Evolutionary conservation across 1,284 basidiomycete species (phyloP).

Genomic region (Clitocybe nebularis): DNA sequence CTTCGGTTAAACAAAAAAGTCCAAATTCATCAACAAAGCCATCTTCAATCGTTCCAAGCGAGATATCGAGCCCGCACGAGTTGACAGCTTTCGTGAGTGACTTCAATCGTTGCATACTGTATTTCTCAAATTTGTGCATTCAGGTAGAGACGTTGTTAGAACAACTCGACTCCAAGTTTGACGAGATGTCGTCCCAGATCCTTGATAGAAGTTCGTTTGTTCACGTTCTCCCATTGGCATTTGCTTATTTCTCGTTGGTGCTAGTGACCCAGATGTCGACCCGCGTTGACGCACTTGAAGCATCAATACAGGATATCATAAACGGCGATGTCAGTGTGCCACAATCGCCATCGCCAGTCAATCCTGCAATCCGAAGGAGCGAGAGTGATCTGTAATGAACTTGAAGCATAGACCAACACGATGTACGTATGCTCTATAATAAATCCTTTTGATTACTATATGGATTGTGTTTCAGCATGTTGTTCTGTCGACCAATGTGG

Average conservation of each 20-base stretch:
- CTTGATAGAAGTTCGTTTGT: conserved; percentile 66
- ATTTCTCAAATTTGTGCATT: not conserved
- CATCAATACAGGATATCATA: conserved; percentile 80
- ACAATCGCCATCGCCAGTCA: conserved; percentile 46
- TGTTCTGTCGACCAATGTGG: too few relatives aligned
- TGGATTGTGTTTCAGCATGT: too few relatives aligned
- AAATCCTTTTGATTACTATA: too few relatives aligned
- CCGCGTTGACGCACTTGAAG: conserved; percentile 77
- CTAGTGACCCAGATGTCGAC: conserved; percentile 81
- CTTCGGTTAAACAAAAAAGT: conserved; percentile 33
- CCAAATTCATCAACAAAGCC: conserved; percentile 26
- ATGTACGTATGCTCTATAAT: too few relatives aligned
- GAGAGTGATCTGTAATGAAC: conserved; percentile 30
- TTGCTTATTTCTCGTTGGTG: conserved; percentile 6
- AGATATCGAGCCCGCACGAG: conserved; percentile 80
- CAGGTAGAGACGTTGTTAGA: conserved; percentile 78
- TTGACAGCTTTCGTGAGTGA: conserved; percentile 73
- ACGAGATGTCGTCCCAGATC: conserved; percentile 80
- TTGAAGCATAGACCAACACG: too few relatives aligned
- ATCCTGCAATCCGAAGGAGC: conserved; percentile 35
- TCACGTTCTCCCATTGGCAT: not conserved
- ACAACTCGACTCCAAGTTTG: conserved; percentile 75
- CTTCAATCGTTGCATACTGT: conserved; percentile 2
- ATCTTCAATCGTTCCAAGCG: conserved; percentile 39
- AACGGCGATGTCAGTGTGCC: conserved; percentile 59